Conservation (phyloP, 139 green algal genomes). For the Diplosphaera chodatii region DNA sequence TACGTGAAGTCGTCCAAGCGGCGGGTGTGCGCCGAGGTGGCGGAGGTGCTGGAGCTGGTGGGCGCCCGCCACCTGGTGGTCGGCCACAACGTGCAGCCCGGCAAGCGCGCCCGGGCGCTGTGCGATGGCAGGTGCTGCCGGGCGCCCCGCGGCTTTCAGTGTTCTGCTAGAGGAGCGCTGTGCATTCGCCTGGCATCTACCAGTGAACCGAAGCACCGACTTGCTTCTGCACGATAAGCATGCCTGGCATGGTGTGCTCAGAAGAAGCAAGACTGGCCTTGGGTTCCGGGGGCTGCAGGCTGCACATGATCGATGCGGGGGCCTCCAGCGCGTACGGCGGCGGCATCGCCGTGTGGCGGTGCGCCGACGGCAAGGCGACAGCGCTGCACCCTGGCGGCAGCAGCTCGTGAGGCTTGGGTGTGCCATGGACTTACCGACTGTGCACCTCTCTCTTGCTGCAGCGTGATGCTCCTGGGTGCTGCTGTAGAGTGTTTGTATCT, state of each 20-base stretch:
- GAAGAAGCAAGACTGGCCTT: too few species aligned
- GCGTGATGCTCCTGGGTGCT: too few species aligned
- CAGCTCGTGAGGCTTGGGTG: not conserved
- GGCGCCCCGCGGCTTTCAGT: too few species aligned
- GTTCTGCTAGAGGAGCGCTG: too few species aligned
- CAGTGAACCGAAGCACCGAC: too few species aligned
- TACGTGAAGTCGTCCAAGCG: conserved; percentile 2
- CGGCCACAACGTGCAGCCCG: conserved; percentile 21
- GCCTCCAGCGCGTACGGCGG: conserved; percentile 15
- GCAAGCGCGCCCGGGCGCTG: not conserved
- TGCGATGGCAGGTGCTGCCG: too few species aligned
- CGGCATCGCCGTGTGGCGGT: conserved; percentile 14
- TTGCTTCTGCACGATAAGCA: too few species aligned
- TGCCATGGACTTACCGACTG: not conserved
- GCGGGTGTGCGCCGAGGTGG: conserved; percentile 12
- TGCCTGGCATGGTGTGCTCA: too few species aligned
- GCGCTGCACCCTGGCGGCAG: not conserved
- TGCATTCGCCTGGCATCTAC: too few species aligned
- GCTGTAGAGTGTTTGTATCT: not conserved
- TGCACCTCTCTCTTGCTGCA: too few species aligned
- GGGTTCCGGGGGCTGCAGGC: too few species aligned
- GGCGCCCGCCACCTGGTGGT: conserved; percentile 14
- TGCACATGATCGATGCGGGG: conserved; percentile 25
- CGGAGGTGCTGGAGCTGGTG: conserved; percentile 8
- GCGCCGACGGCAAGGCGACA: not conserved